phyloP scores from a whole-genome alignment of 78 protist genomes.

The Protostelium mycophagum region DNA sequence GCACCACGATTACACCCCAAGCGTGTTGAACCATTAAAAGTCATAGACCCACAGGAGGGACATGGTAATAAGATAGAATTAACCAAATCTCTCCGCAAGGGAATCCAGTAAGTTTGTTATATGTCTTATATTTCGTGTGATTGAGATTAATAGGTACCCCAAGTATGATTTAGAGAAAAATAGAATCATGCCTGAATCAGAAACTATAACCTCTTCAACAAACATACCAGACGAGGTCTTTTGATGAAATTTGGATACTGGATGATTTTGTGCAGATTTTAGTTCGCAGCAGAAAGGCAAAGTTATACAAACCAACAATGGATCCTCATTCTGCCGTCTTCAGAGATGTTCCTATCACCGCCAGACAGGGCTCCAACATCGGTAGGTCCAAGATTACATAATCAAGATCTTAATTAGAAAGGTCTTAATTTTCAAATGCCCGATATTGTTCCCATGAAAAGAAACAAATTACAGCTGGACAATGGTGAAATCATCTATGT shows the following conservation, averaged over 20 bases:
- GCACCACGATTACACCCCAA: no score
- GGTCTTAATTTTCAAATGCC: neutral
- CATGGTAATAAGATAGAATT: no score
- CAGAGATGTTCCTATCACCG: neutral
- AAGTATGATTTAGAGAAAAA: neutral
- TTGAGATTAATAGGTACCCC: neutral
- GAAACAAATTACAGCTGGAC: neutral
- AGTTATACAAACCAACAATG: neutral
- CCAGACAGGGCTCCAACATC: neutral
- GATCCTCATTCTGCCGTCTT: neutral
- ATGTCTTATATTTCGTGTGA: neutral
- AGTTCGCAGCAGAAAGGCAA: neutral
- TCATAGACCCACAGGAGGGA: no score
- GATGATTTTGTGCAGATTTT: neutral
- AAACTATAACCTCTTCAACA: neutral
- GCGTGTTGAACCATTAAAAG: no score
- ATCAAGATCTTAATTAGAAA: neutral
- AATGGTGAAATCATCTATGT: neutral
- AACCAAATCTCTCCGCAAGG: no score
- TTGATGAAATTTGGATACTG: neutral
- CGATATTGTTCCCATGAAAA: neutral
- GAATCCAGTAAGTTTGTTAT: no score
- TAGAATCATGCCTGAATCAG: neutral
- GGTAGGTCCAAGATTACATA: neutral
- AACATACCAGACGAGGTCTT: neutral